Evolutionary conservation across 164 flowering plant genomes (phyloP), one percentile per base, ranked within the genome.

Genomic region (Umbellularia californica): DNA sequence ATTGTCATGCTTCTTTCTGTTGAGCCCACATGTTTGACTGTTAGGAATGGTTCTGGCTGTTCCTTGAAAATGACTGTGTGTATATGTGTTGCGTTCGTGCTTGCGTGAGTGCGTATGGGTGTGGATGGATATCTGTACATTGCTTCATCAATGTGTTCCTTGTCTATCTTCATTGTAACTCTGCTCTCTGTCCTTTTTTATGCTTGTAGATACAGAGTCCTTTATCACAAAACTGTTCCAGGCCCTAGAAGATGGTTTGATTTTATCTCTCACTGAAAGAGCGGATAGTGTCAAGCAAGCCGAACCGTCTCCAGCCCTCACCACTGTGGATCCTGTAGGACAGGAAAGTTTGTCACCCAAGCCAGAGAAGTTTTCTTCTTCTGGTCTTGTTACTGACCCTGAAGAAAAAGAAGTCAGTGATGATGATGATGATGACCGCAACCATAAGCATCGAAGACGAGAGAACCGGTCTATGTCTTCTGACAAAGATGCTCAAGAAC

Each of bases 381-480:
- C 90, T 76, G 90, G 84, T 79, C 78, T 77, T 77, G 74, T 23
- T n/a, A 88, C 88, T 84, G 95, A 95, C 82, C 83, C 87, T 33
- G 97, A 92, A 73, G 95, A 95, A 74, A 90, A 90, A 79, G 98
- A 92, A 77, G 70, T 92, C 73, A 93, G 88, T 78, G 96, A 91
- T 77, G 97, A 92, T 70, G 97, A 93, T 71, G 98, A 95, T 78
- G 97, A 90, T 82, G 97, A 93, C 76, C 94, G 95, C 77, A 95
- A 93, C 78, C 99, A 92, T 80, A 95, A 95, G 86, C 99, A 93
- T 82, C 93, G 96, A 19, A 87, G 92, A 76, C 77, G 88, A 76
- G 98, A 92, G 55, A 78, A 86, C 27, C 86, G 77, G 72, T 86
- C 96, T 71, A 86, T 88, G 68, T 92, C 93, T 74, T 79, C 79